Base-by-base conservation (phyloP, 202 grass and related monocot genomes). In the Bolboschoenoplectus hybrid region DNA sequence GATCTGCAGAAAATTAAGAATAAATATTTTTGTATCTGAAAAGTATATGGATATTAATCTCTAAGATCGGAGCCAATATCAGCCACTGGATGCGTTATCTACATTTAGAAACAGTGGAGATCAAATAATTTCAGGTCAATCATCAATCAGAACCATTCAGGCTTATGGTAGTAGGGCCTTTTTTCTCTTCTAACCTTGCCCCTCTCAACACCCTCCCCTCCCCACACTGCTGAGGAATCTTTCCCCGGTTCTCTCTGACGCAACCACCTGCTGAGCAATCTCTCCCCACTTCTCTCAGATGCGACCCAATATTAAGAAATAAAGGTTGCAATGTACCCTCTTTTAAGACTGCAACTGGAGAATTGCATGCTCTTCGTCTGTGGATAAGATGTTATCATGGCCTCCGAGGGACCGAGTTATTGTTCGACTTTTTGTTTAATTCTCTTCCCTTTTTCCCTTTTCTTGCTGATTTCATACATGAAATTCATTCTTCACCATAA, bases 11-110 rank as follows among this genome's bases (percentile, higher is more conserved):
- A 9, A 4, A 73, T 41, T 1, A 41, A n/a, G 16, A 44, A 44
- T 19, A 73, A 47, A 10, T 9, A 49, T 73, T 73, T n/a, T 73
- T 6, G 5, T 19, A 47, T 49, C 17, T 46, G 16, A 47, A 73
- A 3, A 17, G 8, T 26, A 45, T 47, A 70, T 73, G 43, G 3
- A 73, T 49, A 6, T 34, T 44, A 75, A 36, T 75, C 72, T 52
- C 69, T 45, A 75, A 75, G 47, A 32, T 74, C n/a, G 2, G n/a
- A 46, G 65, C 20, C 70, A 46, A 74, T 74, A 44, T 74, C 19
- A 49, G 0, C 45, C n/a, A 0, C 43, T 74, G 44, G 45, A 74
- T 74, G 36, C 7, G 17, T 71, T 50, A 50, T 74, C 16, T 74
- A 74, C 16, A 74, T 74, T 45, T 50, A 10, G n/a, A 14, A 49